Base-by-base conservation (phyloP, 2,329 filamentous ascomycete genomes). In the Fusarium tuaranense region DNA sequence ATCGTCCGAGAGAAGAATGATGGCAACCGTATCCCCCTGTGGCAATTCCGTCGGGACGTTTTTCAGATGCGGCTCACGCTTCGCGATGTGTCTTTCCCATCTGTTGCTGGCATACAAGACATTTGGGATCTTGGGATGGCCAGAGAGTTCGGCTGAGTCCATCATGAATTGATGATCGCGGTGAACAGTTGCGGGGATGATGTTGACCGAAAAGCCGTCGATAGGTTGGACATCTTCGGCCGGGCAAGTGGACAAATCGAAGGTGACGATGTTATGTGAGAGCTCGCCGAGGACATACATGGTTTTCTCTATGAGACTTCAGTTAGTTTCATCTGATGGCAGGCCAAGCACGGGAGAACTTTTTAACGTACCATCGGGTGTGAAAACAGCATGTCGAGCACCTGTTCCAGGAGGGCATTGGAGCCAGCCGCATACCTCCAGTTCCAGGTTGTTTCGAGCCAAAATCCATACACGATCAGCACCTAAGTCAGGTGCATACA, bases 211-310 rank as follows among this genome's bases (percentile, higher is more conserved):
- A 44, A 57, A 55, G 5, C 44, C 62, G 34, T 41, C 27, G 34
- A 64, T 41, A 25, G 32, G 62, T 14, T 64, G 46, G 27, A 64
- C 44, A 5, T 64, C 34, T 2, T 32, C 18, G 48, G 20, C 62
- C 4, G 48, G 48, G 16, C 32, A 22, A 16, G 36, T 14, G 2
- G 62, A 64, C 46, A 64, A 34, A 14, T 64, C 62, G 16, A 64
- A 64, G 14, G 44, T 36, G 13, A 57, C 18, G 18, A 64, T 16
- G 16, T 30, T 44, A 22, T 64, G 62, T 22, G 62, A 64, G 22
- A 64, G 62, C 25, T 64, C 62, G 5, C 62, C 62, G 18, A 64
- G 39, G 62, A 64, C 62, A 64, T 64, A 57, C 34, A 64, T 55
- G 4, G 44, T 22, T 39, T 41, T 57, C 34, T 64, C 62, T 32